These are phyloP conservation scores for Scytalidium sp. DNA, from an alignment of 2,329 filamentous ascomycete genomes.

Conservation along the genomic window DNA sequence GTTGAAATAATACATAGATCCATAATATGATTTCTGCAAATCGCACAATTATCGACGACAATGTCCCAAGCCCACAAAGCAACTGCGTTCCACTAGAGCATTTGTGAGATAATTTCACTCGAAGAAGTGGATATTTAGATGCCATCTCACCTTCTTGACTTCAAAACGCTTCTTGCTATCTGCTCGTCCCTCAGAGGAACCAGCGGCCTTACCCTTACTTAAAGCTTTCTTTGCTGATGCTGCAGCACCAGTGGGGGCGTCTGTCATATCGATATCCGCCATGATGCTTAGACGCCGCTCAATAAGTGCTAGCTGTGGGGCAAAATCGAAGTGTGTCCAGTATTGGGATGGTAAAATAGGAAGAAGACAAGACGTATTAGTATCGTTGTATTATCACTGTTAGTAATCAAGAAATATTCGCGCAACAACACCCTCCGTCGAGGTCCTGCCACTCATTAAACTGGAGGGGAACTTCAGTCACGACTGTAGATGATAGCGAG, in stretches of 20 bases:
- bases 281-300: conserved; percentile 53
- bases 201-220: conserved; percentile 45
- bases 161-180: conserved; percentile 94
- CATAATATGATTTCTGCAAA: conserved; percentile 99
- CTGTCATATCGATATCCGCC: conserved; percentile 97
- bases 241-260: conserved; percentile 60
- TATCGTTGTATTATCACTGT: not conserved
- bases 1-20: conserved; percentile 71
- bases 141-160: conserved; percentile 81
- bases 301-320: not conserved
- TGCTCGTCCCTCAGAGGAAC: conserved; percentile 41
- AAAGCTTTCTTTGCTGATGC: conserved; percentile 52
- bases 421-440: not conserved
- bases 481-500: not conserved
- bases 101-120: conserved; percentile 5
- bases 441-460: not conserved
- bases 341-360: too few relatives aligned
- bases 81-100: conserved; percentile 87
- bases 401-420: too few relatives aligned
- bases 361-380: not conserved
- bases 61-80: conserved; percentile 99
- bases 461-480: not conserved
- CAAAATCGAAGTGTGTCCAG: not conserved
- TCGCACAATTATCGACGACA: conserved; percentile 98
- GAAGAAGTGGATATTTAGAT: not conserved